Conservation (phyloP, 257 asterid genomes). For the Mentha longifolia region DNA sequence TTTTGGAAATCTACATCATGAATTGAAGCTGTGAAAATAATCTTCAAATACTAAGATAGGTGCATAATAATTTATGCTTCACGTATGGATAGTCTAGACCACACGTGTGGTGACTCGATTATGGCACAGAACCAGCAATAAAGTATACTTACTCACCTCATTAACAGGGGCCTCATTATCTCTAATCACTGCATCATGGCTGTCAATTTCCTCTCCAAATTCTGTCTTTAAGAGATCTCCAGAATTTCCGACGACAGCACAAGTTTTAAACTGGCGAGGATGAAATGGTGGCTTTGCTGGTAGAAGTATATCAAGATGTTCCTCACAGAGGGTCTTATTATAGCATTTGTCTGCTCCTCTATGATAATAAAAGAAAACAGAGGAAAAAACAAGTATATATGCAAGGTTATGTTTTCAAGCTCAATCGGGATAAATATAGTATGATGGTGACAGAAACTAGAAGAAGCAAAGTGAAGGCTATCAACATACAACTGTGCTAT, state of each 20-base stretch:
- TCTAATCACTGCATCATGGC: slow-evolving; percentile 95
- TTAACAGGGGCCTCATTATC: slow-evolving; percentile 99
- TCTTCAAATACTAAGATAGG: not conserved
- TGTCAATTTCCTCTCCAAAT: slow-evolving; percentile 91
- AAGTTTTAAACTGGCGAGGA: slow-evolving; percentile 88
- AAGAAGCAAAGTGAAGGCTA: slow-evolving; percentile 29
- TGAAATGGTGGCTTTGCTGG: slow-evolving; percentile 97
- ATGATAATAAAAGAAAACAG: slow-evolving; percentile 25
- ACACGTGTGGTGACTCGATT: slow-evolving; percentile 9
- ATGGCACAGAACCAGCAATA: slow-evolving; percentile 14
- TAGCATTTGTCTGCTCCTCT: slow-evolving; percentile 94
- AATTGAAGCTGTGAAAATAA: slow-evolving; percentile 14
- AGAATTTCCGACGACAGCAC: slow-evolving; percentile 98
- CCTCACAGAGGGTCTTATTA: slow-evolving; percentile 89
- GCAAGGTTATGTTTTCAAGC: not conserved
- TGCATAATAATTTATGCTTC: slow-evolving; percentile 12
- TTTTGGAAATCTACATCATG: slow-evolving; percentile 16
- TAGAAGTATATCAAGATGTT: slow-evolving; percentile 77
- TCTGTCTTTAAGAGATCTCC: slow-evolving; percentile 96
- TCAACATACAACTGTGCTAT: slow-evolving; percentile 85
- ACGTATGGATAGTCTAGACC: slow-evolving; percentile 8
- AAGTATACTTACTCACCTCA: slow-evolving; percentile 51
- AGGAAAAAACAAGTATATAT: slow-evolving; percentile 12
- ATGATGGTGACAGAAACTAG: slow-evolving; percentile 24
- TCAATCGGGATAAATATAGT: slow-evolving; percentile 15